Conservation (phyloP, 2,329 filamentous ascomycete genomes). For the Bimuria novae-zelandiae region DNA sequence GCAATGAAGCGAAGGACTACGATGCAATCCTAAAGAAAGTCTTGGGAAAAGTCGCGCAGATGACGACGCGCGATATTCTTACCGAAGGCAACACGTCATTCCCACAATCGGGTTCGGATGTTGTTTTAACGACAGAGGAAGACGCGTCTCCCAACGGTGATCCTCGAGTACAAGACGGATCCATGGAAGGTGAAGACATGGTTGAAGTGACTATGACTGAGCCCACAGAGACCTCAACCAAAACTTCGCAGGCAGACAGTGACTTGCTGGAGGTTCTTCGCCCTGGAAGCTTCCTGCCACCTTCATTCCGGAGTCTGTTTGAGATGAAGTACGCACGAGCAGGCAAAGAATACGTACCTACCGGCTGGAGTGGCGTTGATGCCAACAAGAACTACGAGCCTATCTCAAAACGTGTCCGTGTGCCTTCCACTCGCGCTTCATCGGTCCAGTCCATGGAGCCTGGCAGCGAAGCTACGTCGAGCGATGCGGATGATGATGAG, state of each 20-base stretch:
- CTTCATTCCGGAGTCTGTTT: constrained; percentile 69
- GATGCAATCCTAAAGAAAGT: constrained; percentile 81
- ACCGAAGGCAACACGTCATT: constrained; percentile 58
- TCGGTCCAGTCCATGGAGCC: constrained; percentile 40
- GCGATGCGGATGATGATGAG: constrained; percentile 46
- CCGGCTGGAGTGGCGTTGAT: constrained; percentile 69
- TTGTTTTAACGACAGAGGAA: constrained; percentile 67
- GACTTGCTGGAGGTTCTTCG: constrained; percentile 52
- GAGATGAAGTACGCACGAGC: constrained; percentile 68
- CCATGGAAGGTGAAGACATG: constrained; percentile 86
- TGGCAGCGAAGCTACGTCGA: constrained; percentile 33
- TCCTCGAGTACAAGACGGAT: constrained; percentile 73
- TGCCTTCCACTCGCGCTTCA: constrained; percentile 36
- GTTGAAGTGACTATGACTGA: constrained; percentile 89
- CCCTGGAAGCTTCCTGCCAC: constrained; percentile 64
- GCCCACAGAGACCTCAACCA: constrained; percentile 43
- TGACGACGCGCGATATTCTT: constrained; percentile 73
- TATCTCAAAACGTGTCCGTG: constrained; percentile 53
- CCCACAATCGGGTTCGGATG: constrained; percentile 63
- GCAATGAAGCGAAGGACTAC: constrained; percentile 70
- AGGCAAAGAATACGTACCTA: constrained; percentile 65
- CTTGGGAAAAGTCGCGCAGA: constrained; percentile 72
- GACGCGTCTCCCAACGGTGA: constrained; percentile 70
- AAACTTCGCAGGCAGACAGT: constrained; percentile 29
- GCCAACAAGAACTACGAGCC: constrained; percentile 63